phyloP scores from a whole-genome alignment of 176 grass and related monocot genomes.

The Eleusine indica region DNA sequence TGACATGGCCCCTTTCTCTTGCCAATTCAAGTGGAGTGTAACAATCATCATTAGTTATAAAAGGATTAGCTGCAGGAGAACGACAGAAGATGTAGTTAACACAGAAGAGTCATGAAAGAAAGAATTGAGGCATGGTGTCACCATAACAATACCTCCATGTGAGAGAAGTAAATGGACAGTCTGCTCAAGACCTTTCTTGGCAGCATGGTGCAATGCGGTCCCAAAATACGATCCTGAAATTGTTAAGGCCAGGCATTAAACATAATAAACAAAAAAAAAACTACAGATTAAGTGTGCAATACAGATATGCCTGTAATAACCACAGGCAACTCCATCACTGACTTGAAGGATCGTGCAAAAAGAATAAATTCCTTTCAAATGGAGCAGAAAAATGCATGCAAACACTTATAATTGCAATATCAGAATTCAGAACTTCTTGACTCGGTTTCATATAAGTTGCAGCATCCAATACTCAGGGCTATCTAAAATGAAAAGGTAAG shows the following conservation, averaged over 20 bases:
- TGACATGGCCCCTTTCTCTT: slow-evolving; percentile 88
- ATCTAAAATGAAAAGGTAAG: neutral
- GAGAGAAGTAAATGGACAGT: slow-evolving; percentile 85
- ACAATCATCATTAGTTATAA: slow-evolving; percentile 87
- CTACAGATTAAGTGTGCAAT: slow-evolving; percentile 8
- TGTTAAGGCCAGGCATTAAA: neutral
- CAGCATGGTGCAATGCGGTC: slow-evolving; percentile 97
- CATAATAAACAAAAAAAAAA: neutral
- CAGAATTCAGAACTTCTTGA: neutral
- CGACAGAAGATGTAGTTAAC: neutral
- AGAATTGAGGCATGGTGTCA: neutral
- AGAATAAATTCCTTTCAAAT: neutral
- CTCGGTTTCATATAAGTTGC: neutral
- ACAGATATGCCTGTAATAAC: neutral
- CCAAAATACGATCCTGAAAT: slow-evolving; percentile 65
- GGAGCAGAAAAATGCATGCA: neutral
- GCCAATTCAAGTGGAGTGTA: slow-evolving; percentile 91
- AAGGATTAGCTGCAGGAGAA: slow-evolving; percentile 76
- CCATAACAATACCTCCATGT: slow-evolving; percentile 63
- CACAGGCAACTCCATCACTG: neutral
- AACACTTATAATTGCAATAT: neutral
- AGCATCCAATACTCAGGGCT: neutral
- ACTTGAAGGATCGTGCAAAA: neutral
- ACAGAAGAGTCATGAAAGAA: neutral
- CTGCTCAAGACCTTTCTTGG: slow-evolving; percentile 78